Evolutionary conservation across 257 asterid species (phyloP), one percentile per base, ranked within the genome.

Genomic region (Solanum dulcamara): DNA sequence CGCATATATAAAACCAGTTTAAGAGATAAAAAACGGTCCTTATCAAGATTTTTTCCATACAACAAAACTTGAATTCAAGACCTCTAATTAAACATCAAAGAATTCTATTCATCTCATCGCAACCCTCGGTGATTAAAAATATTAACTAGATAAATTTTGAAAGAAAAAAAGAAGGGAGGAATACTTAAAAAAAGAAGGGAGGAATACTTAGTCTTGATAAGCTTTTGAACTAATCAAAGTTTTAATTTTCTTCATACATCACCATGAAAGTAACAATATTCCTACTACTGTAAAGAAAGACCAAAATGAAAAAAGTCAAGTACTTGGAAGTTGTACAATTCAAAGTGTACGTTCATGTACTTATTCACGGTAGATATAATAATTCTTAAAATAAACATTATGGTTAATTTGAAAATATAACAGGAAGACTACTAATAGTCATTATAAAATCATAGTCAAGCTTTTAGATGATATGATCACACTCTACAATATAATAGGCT

Each of bases 31-130:
- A 30, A 67, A 67, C 2, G 0, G 3, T 68, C 0, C 2, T 4
- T 68, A 68, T 0, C 0, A 32, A 0, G 0, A 0, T 2, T 68
- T 33, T 5, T 68, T 33, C 8, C 0, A 10, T 18, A 10, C n/a
- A 13, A 0, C 18, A 35, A 20, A 70, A 20, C 0, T 35, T 1
- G 0, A 33, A 32, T 3, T 15, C 0, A 0, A 67, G 5, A 67
- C 14, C 4, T 67, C 0, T 17, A 4, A 1, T 32, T 7, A 66
- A 7, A 13, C 6, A 0, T 6, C 1, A 0, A 15, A 0, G 0
- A 4, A 32, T 67, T 0, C 0, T 67, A 67, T 32, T 28, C 1
- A 17, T 32, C 1, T 17, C 26, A 67, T 7, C 24, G 0, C 4
- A 67, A 17, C 0, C 0, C 1, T 33, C 0, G 7, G 1, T 32